Percentiles rank a stretch among this genome's conserved stretches.
These are phyloP conservation scores for Saitozyma podzolica DNA, from an alignment of 768 basidiomycete genomes.

Conservation along the genomic window DNA sequence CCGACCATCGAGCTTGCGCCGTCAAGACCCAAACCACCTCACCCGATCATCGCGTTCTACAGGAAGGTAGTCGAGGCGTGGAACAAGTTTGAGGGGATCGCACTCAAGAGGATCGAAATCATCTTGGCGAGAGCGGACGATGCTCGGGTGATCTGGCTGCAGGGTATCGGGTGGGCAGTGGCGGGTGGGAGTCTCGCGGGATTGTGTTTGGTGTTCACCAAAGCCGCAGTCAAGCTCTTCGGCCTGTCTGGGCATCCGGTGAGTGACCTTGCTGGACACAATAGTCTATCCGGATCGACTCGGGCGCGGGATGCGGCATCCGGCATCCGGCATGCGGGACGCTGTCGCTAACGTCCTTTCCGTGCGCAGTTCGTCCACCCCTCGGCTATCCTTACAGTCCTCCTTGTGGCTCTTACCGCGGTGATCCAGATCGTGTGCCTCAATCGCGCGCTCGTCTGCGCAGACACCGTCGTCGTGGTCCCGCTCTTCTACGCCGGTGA, in stretches of 20 bases:
- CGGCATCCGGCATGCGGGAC: too few relatives aligned
- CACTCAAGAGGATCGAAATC: slow-evolving; percentile 60
- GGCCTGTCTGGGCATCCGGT: slow-evolving; percentile 41
- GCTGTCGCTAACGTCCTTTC: slow-evolving; percentile 61
- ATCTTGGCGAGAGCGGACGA: slow-evolving; percentile 82
- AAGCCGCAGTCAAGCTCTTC: slow-evolving; percentile 56
- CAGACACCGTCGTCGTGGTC: slow-evolving; percentile 71
- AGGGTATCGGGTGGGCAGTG: slow-evolving; percentile 93
- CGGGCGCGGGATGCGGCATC: slow-evolving; percentile 8
- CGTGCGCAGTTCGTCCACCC: slow-evolving; percentile 73
- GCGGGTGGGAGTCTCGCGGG: slow-evolving; percentile 88
- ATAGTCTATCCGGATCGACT: background rate
- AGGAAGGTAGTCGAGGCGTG: slow-evolving; percentile 16
- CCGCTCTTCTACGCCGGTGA: slow-evolving; percentile 83
- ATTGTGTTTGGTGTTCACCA: slow-evolving; percentile 81
- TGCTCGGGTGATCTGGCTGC: slow-evolving; percentile 79
- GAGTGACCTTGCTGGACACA: slow-evolving; percentile 3
- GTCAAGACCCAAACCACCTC: slow-evolving; percentile 10
- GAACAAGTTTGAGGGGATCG: slow-evolving; percentile 65
- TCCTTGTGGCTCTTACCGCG: slow-evolving; percentile 66
- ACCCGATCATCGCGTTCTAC: slow-evolving; percentile 27
- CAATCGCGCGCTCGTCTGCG: slow-evolving; percentile 83
- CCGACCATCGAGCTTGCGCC: slow-evolving; percentile 32
- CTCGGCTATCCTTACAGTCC: slow-evolving; percentile 71
- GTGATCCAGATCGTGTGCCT: slow-evolving; percentile 88